Conservation (phyloP, 805 yeast species). For the Metschnikowia lachancei region DNA sequence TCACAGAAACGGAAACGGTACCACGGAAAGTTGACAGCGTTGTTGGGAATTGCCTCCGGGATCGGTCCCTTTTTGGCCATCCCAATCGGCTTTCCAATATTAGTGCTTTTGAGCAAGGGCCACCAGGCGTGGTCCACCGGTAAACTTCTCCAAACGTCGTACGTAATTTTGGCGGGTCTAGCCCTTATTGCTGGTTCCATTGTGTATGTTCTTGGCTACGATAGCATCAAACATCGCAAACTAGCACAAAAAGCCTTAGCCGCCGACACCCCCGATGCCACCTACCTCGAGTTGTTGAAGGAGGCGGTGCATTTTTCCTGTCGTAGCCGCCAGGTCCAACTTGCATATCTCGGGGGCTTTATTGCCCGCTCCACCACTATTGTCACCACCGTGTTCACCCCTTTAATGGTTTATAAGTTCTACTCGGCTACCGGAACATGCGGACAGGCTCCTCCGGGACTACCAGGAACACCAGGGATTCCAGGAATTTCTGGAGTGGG, state of each 20-base stretch:
- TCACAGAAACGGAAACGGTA: slow-evolving; percentile 5
- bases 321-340: slow-evolving; percentile 44
- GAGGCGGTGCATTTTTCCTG: slow-evolving; percentile 49
- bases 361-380: slow-evolving; percentile 65
- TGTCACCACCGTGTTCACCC: slow-evolving; percentile 55
- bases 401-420: slow-evolving; percentile 58
- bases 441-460: slow-evolving; percentile 11
- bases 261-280: slow-evolving; percentile 2
- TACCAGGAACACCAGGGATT: no score
- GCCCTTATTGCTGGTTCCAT: slow-evolving; percentile 40
- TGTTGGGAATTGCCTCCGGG: slow-evolving; percentile 62
- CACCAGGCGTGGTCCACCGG: slow-evolving; percentile 33
- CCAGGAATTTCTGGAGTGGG: no score
- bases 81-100: slow-evolving; percentile 52
- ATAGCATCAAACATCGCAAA: slow-evolving; percentile 34
- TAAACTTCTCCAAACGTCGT: slow-evolving; percentile 47
- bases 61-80: slow-evolving; percentile 68
- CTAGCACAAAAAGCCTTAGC: slow-evolving; percentile 22
- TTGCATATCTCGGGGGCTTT: slow-evolving; percentile 61
- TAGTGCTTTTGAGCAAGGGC: slow-evolving; percentile 44
- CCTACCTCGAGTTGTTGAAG: slow-evolving; percentile 41
- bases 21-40: slow-evolving; percentile 55
- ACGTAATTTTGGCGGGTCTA: slow-evolving; percentile 44
- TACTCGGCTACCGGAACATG: slow-evolving; percentile 53
- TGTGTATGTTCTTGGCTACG: slow-evolving; percentile 45